phyloP scores from a whole-genome alignment of 495 filamentous ascomycete species.

The Penicillium fimorum region DNA sequence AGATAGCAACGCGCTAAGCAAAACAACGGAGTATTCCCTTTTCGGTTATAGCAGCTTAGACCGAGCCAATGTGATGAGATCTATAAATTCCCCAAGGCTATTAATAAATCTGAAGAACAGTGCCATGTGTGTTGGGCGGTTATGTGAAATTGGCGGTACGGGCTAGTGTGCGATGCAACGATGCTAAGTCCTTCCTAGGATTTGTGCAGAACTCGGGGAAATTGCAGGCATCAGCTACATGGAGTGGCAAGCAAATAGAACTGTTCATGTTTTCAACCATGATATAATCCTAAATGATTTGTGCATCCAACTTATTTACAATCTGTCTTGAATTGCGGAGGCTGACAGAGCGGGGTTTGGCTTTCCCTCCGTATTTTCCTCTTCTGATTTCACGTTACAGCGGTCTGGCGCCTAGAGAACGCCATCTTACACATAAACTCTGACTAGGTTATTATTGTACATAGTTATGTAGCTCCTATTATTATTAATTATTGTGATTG shows the following conservation, averaged over 20 bases:
- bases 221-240: slow-evolving; percentile 7
- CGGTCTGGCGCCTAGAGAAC: slow-evolving; percentile 14
- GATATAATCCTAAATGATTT: not conserved
- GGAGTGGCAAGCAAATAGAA: not conserved
- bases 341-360: slow-evolving; percentile 4
- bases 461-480: not conserved
- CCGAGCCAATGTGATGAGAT: slow-evolving; percentile 6
- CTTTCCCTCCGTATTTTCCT: not conserved
- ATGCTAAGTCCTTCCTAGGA: slow-evolving; percentile 4
- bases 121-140: slow-evolving; percentile 21
- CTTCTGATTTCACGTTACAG: slow-evolving; percentile 3
- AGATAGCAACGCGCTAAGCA: slow-evolving; percentile 30
- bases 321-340: not conserved
- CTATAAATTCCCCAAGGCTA: slow-evolving; percentile 25
- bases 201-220: slow-evolving; percentile 8
- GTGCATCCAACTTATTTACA: not conserved
- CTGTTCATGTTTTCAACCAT: not conserved
- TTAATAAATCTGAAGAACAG: slow-evolving; percentile 22
- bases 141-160: slow-evolving; percentile 24
- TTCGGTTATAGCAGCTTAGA: slow-evolving; percentile 6
- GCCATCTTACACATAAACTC: slow-evolving; percentile 12
- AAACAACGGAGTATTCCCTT: slow-evolving; percentile 23
- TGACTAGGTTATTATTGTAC: not conserved
- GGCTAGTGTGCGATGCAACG: slow-evolving; percentile 31
- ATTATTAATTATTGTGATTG: not conserved